Evolutionary conservation across 2,329 filamentous ascomycete genomes (phyloP), one percentile per base, ranked within the genome.

Genomic region (Lasiodiplodia hormozganensis): DNA sequence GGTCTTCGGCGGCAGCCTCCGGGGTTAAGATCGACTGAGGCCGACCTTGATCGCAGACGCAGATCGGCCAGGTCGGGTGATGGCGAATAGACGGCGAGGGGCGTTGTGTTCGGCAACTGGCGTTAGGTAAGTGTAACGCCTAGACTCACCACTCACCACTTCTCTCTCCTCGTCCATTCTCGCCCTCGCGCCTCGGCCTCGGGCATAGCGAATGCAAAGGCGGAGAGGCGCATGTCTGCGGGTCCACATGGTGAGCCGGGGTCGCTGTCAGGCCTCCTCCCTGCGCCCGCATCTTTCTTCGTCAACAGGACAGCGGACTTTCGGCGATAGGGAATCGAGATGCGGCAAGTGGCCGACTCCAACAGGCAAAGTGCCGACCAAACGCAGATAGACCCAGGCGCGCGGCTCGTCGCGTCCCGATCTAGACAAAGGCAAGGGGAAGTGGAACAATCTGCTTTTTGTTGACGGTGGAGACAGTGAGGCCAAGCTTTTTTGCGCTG

Each of bases 61-160:
- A 57, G 54, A 57, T 57, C 54, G 54, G 28, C 18, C 31, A 52
- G 49, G 18, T 43, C 40, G 40, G 40, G 31, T 34, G 31, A 34
- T 34, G 31, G 31, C 31, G 31, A 34, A 34, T 34, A 34, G 31
- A 34, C 31, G 31, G 31, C 31, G 31, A 34, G 31, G 31, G 31
- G 31, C 31, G 31, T 18, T 18, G 16, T 43, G 40, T 43, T 43
- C 18, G 40, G 16, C 40, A 18, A 25, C 28, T 23, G 25, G 25
- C 14, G 52, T 56, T 56, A 56, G 52, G 25, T 56, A 56, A 56
- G 52, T 56, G 52, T n/a, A 34, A 56, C 51, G 51, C 51, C 25
- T 14, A 23, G 36, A 12, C 12, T 38, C 47, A 51, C 5, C 21
- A 12, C 12, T 38, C 47, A 51, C 5, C 21, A 23, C 2, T 10